phyloP scores from a whole-genome alignment of 768 basidiomycete genomes.

The Solioccasus polychromus region DNA sequence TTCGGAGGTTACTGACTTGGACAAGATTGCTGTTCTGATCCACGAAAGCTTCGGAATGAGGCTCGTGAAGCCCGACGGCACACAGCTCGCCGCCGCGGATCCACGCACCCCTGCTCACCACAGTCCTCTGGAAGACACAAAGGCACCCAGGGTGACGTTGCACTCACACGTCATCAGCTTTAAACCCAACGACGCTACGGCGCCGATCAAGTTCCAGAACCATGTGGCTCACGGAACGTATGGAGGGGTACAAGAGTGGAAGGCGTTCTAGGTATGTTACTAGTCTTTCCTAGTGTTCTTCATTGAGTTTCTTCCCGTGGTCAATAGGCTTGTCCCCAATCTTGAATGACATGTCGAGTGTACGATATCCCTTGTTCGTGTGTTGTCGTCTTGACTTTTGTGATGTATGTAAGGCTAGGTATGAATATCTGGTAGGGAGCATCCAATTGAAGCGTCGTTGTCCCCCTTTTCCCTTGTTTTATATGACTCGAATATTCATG shows the following conservation, averaged over 20 bases:
- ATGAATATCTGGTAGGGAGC: too few species aligned
- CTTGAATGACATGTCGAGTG: too few species aligned
- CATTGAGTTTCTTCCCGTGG: too few species aligned
- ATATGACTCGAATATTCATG: too few species aligned
- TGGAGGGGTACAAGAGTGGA: neutral
- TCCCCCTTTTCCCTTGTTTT: too few species aligned
- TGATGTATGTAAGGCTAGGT: too few species aligned
- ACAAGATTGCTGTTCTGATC: neutral
- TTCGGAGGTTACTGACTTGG: constrained; percentile 2
- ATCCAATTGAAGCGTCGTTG: too few species aligned
- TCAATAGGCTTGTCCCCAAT: too few species aligned
- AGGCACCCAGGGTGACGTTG: constrained; percentile 11
- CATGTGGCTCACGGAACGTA: neutral
- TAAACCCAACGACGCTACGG: too few species aligned
- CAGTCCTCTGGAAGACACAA: neutral
- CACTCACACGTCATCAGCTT: constrained; percentile 9
- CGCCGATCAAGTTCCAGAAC: neutral
- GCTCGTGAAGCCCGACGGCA: constrained; percentile 14
- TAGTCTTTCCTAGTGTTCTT: too few species aligned
- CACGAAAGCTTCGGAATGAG: constrained; percentile 10
- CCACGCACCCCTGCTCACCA: neutral
- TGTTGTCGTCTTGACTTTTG: too few species aligned
- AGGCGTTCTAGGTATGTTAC: neutral
- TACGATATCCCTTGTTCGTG: too few species aligned
- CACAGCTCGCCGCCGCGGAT: constrained; percentile 3